phyloP scores from a whole-genome alignment of 2,329 filamentous ascomycete species.

The Hymenoscyphus albidus region DNA sequence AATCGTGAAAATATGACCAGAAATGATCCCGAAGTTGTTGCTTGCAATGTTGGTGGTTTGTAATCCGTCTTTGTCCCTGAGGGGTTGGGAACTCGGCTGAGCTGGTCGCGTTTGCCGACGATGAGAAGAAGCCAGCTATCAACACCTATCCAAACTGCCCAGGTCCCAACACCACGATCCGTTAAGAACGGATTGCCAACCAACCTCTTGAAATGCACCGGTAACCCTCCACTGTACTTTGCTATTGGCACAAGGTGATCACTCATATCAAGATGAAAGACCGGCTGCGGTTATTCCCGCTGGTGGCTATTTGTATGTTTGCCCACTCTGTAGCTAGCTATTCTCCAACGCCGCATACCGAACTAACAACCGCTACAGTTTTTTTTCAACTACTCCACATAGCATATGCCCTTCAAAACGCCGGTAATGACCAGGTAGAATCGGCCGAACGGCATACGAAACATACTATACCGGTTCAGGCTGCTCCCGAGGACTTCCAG shows the following conservation, averaged over 20 bases:
- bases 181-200: constrained; percentile 14
- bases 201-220: constrained; percentile 19
- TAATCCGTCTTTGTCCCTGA: constrained; percentile 2
- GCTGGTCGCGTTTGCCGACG: neutral
- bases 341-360: constrained; percentile 3
- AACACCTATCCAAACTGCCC: constrained; percentile 7
- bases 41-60: constrained; percentile 4
- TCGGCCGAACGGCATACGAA: constrained; percentile 19
- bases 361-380: constrained; percentile 21
- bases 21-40: neutral
- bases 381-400: constrained; percentile 28
- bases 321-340: neutral
- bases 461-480: constrained; percentile 22
- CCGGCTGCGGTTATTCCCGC: constrained; percentile 30
- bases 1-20: neutral
- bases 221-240: constrained; percentile 24
- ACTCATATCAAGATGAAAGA: constrained; percentile 31
- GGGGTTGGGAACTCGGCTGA: constrained; percentile 1
- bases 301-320: constrained; percentile 34
- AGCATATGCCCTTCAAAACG: constrained; percentile 14
- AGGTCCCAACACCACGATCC: constrained; percentile 9
- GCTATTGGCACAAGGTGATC: constrained; percentile 22
- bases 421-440: constrained; percentile 1
- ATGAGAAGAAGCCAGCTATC: constrained; percentile 29
- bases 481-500: constrained; percentile 30